Conservation (phyloP, 2,329 filamentous ascomycete species). For the Lomentospora prolificans region DNA sequence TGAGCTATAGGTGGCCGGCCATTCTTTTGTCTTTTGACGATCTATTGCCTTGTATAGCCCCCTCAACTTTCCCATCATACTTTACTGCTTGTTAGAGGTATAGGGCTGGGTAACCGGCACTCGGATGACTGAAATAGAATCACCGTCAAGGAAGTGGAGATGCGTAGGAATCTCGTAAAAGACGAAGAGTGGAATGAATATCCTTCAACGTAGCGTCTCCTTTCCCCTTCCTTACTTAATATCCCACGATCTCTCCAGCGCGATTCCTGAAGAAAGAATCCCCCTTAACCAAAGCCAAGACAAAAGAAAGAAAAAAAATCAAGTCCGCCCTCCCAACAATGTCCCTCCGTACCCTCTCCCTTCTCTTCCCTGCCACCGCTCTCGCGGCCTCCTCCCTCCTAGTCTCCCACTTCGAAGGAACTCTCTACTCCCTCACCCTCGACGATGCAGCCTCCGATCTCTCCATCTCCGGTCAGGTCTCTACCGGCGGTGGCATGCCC, state of each 20-base stretch:
- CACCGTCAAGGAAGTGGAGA: background rate
- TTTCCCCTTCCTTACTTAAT: background rate
- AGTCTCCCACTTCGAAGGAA: constrained; percentile 14
- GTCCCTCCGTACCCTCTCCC: constrained; percentile 1
- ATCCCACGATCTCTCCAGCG: no score
- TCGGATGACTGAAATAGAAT: background rate
- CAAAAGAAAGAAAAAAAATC: no score
- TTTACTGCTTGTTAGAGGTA: background rate
- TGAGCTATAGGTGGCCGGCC: background rate
- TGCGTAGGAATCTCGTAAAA: background rate
- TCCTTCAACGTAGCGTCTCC: no score
- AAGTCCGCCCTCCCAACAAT: background rate
- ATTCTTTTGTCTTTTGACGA: background rate
- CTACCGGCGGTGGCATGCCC: constrained; percentile 10
- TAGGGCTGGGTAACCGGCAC: background rate
- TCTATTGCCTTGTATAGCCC: background rate
- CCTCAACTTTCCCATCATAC: background rate
- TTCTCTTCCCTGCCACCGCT: constrained; percentile 9
- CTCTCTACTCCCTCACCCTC: constrained; percentile 13
- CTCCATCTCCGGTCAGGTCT: constrained; percentile 11
- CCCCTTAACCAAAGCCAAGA: background rate
- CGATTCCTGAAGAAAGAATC: no score
- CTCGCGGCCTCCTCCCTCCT: constrained; percentile 13
- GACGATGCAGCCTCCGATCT: constrained; percentile 9
- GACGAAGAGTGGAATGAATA: background rate